These are phyloP conservation scores for Picea abies DNA, from an alignment of 83 land plant species.

Conservation along the genomic window DNA sequence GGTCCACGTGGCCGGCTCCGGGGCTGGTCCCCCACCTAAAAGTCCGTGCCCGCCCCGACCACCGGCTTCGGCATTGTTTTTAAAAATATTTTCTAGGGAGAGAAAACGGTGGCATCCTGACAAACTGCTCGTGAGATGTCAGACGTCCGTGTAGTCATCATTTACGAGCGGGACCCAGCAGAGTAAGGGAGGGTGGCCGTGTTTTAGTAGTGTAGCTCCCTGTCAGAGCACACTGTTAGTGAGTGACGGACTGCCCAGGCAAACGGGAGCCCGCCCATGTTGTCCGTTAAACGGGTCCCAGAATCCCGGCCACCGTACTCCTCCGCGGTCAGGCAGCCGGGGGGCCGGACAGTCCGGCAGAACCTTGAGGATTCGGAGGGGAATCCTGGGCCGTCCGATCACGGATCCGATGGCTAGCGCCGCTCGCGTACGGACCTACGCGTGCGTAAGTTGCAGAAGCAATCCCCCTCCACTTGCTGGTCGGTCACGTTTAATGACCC, in stretches of 20 bases:
- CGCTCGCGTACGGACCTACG: background rate
- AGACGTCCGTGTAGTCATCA: conserved; percentile 2
- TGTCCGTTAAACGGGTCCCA: background rate
- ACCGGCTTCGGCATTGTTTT: too few species aligned
- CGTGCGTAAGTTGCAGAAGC: conserved; percentile 2
- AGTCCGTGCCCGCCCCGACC: conserved; percentile 4
- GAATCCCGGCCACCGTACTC: background rate
- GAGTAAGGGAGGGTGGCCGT: too few species aligned
- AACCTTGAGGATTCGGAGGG: too few species aligned
- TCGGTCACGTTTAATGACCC: conserved; percentile 14
- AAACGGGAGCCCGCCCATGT: too few species aligned
- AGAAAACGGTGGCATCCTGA: background rate
- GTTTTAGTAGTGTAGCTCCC: too few species aligned
- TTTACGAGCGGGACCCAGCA: background rate
- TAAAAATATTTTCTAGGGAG: too few species aligned
- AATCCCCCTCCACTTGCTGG: conserved; percentile 10
- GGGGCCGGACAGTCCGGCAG: background rate
- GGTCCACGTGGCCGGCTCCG: background rate
- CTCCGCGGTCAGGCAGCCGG: background rate
- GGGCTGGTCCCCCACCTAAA: conserved; percentile 1
- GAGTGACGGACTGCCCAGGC: too few species aligned
- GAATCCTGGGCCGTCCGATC: conserved; percentile 1
- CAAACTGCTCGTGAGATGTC: conserved; percentile 10
- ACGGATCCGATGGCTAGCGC: background rate
- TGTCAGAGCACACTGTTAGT: too few species aligned